Conservation (phyloP, 805 yeast genomes). For the Yarrowia phangngaensis region DNA sequence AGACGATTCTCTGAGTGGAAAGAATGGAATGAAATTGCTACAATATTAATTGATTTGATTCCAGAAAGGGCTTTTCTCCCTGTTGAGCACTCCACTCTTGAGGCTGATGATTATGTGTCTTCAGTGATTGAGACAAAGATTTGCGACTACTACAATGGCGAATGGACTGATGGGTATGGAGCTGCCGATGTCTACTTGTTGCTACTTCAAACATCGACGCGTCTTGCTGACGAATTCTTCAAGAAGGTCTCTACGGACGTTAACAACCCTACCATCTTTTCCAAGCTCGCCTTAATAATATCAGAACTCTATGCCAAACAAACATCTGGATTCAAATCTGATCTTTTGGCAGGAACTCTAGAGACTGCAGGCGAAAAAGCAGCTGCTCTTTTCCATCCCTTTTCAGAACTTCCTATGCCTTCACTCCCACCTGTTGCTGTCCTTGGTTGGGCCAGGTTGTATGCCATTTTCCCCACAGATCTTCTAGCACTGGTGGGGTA, state of each 20-base stretch:
- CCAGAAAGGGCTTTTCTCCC: slow-evolving; percentile 65
- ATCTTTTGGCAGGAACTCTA: slow-evolving; percentile 1
- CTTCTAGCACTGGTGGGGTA: slow-evolving; percentile 15
- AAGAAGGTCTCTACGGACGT: slow-evolving; percentile 8
- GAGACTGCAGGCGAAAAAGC: slow-evolving; percentile 6
- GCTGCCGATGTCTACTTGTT: slow-evolving; percentile 17
- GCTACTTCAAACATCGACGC: neutral
- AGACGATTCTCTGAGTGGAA: slow-evolving; percentile 7
- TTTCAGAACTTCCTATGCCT: slow-evolving; percentile 1
- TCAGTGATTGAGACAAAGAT: slow-evolving; percentile 31
- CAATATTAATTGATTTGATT: slow-evolving; percentile 48
- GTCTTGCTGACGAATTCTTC: slow-evolving; percentile 9
- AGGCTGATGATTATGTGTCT: slow-evolving; percentile 28
- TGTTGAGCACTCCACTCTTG: slow-evolving; percentile 43
- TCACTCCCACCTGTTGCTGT: slow-evolving; percentile 20
- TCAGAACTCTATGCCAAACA: slow-evolving; percentile 4
- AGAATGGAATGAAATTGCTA: slow-evolving; percentile 38
- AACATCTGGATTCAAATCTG: slow-evolving; percentile 11
- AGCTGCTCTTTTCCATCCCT: neutral
- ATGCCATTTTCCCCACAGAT: slow-evolving; percentile 4
- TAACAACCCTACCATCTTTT: slow-evolving; percentile 20
- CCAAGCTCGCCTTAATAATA: slow-evolving; percentile 12
- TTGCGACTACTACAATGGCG: slow-evolving; percentile 9
- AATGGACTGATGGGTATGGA: slow-evolving; percentile 3
- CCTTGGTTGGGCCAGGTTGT: slow-evolving; percentile 13